These are phyloP conservation scores for Aspergillus nomiae DNA, from an alignment of 2,329 filamentous ascomycete species.

Conservation along the genomic window DNA sequence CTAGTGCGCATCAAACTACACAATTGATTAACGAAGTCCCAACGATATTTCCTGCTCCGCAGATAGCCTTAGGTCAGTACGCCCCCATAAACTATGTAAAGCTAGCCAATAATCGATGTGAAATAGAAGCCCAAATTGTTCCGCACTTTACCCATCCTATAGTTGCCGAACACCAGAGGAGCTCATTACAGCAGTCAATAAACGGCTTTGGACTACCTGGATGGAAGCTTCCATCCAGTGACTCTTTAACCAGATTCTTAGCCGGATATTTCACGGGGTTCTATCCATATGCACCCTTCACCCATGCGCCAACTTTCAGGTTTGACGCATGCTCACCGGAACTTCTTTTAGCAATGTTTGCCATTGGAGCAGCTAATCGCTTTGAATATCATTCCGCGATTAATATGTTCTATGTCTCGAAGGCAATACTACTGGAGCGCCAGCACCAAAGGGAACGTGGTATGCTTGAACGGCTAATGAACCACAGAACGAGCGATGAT, in stretches of 20 bases:
- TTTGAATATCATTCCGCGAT: neutral
- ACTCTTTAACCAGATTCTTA: conserved; percentile 7
- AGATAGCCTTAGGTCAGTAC: neutral
- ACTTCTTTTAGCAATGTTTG: conserved; percentile 9
- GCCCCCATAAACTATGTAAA: neutral
- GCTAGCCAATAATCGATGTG: neutral
- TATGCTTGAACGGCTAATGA: neutral
- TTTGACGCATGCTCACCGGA: conserved; percentile 6
- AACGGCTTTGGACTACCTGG: neutral
- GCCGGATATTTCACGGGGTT: conserved; percentile 13
- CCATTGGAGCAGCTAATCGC: neutral
- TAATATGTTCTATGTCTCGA: conserved; percentile 3
- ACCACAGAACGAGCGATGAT: neutral
- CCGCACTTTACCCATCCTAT: neutral
- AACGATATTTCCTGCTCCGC: neutral
- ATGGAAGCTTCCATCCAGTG: conserved; percentile 1
- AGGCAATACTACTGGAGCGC: conserved; percentile 4
- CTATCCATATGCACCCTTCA: conserved; percentile 7
- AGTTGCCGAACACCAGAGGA: neutral
- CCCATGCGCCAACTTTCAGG: conserved; percentile 9
- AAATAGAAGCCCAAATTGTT: neutral
- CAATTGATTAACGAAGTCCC: neutral
- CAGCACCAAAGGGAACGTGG: neutral
- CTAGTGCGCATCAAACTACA: neutral
- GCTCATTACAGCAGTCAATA: neutral